A percentile compares a stretch with the other conserved stretches of the same genome.
Conservation (phyloP, 441 rosid species). For the Aquilaria agallochum region DNA sequence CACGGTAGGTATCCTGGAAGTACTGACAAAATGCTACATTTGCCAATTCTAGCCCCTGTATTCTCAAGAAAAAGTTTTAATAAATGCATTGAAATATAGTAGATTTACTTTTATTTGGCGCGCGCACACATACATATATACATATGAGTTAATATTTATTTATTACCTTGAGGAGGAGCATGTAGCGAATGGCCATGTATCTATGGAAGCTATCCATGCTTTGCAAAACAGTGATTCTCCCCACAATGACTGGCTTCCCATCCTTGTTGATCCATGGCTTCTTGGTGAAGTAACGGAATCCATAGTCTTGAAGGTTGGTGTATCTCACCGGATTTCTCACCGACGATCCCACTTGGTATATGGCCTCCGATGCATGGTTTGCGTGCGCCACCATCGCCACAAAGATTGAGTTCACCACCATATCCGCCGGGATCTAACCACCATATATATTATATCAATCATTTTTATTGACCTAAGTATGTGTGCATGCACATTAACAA, state of each 20-base stretch:
- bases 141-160: background rate
- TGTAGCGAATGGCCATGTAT: constrained; percentile 69
- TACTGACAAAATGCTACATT: constrained; percentile 46
- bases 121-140: too few relatives aligned
- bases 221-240: constrained; percentile 40
- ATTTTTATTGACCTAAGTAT: too few relatives aligned
- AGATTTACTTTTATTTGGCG: background rate
- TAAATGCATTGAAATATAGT: background rate
- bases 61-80: background rate
- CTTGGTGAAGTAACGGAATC: constrained; percentile 46
- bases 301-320: constrained; percentile 43
- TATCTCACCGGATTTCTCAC: constrained; percentile 49
- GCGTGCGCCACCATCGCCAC: constrained; percentile 60
- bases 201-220: constrained; percentile 70
- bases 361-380: constrained; percentile 16
- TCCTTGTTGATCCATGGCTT: constrained; percentile 79
- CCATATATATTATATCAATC: too few relatives aligned
- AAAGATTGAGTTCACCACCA: constrained; percentile 82
- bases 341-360: constrained; percentile 86
- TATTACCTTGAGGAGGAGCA: constrained; percentile 60
- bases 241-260: constrained; percentile 70
- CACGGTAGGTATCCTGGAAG: constrained; percentile 37
- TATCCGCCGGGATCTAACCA: constrained; percentile 77
- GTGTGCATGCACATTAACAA: too few relatives aligned
- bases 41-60: constrained; percentile 60